Percentiles rank a stretch among this genome's conserved stretches.
Conservation (phyloP, 2,329 filamentous ascomycete genomes). For the Hymenoscyphus fraxineus region DNA sequence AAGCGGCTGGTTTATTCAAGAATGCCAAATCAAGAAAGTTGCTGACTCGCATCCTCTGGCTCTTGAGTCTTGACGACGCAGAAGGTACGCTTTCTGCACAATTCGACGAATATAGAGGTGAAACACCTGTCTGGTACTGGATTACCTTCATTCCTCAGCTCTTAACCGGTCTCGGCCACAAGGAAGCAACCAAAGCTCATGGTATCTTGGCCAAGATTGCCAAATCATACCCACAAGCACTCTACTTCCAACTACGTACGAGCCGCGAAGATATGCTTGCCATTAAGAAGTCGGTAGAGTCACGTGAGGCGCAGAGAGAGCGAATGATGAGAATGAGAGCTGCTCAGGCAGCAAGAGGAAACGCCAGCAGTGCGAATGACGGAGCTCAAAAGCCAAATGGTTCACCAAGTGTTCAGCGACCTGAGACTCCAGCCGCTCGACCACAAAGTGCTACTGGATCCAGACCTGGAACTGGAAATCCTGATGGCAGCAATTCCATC, state of each 20-base stretch:
- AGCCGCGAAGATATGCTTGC: constrained; percentile 89
- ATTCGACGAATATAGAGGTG: constrained; percentile 95
- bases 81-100: constrained; percentile 78
- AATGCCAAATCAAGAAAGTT: constrained; percentile 94
- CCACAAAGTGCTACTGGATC: constrained; percentile 32
- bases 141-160: constrained; percentile 98
- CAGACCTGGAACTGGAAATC: constrained; percentile 42
- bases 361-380: constrained; percentile 14
- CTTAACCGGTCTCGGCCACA: constrained; percentile 83
- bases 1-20: constrained; percentile 95
- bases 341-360: constrained; percentile 27
- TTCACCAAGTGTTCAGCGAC: constrained; percentile 30
- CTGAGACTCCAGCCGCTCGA: constrained; percentile 27
- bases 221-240: constrained; percentile 88
- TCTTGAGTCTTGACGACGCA: constrained; percentile 87
- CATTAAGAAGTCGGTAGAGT: constrained; percentile 85
- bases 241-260: constrained; percentile 93
- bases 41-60: constrained; percentile 88
- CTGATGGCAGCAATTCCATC: constrained; percentile 35
- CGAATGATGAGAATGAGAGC: constrained; percentile 37
- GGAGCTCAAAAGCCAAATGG: constrained; percentile 31
- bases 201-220: constrained; percentile 88
- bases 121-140: constrained; percentile 99
- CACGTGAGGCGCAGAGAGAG: constrained; percentile 55
- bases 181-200: constrained; percentile 84